phyloP scores from a whole-genome alignment of 768 basidiomycete species.

The Nidularia pulvinata region DNA sequence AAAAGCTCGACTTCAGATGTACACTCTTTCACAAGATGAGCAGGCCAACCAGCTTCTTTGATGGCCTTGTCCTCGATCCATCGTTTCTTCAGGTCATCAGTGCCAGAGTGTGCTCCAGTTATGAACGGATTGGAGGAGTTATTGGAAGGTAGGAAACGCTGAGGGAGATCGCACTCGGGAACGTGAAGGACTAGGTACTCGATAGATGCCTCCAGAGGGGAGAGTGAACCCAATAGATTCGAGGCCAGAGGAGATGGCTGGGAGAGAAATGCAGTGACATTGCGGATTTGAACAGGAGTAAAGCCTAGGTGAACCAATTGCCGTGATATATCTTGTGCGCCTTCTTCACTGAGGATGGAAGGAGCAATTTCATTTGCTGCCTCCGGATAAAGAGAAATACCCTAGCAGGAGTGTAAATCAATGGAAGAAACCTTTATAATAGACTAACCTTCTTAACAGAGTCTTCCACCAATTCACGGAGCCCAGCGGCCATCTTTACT shows the following conservation, averaged over 20 bases:
- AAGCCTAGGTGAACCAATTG: conserved; percentile 74
- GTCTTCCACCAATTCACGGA: conserved; percentile 82
- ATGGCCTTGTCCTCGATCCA: conserved; percentile 83
- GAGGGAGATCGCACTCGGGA: conserved; percentile 87
- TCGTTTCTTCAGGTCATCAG: conserved; percentile 62
- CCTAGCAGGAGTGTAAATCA: conserved; percentile 27
- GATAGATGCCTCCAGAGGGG: conserved; percentile 76
- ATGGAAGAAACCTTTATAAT: conserved; percentile 1
- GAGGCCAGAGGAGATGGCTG: conserved; percentile 56
- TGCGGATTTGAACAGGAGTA: conserved; percentile 46
- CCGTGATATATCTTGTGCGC: conserved; percentile 35
- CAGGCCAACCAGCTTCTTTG: conserved; percentile 85
- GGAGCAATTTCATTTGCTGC: conserved; percentile 28
- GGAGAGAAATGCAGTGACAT: conserved; percentile 56
- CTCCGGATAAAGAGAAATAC: conserved; percentile 50
- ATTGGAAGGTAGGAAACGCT: conserved; percentile 60
- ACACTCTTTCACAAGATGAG: conserved; percentile 62
- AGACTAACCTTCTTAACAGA: conserved; percentile 69
- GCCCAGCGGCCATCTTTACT: conserved; percentile 76
- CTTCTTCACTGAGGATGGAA: conserved; percentile 38
- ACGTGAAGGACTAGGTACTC: conserved; percentile 83
- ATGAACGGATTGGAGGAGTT: conserved; percentile 74
- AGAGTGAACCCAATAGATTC: conserved; percentile 56
- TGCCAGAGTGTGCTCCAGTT: conserved; percentile 61
- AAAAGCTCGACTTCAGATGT: conserved; percentile 31